Conservation (phyloP, 2,329 filamentous ascomycete species). For the Colletotrichum graminicola region DNA sequence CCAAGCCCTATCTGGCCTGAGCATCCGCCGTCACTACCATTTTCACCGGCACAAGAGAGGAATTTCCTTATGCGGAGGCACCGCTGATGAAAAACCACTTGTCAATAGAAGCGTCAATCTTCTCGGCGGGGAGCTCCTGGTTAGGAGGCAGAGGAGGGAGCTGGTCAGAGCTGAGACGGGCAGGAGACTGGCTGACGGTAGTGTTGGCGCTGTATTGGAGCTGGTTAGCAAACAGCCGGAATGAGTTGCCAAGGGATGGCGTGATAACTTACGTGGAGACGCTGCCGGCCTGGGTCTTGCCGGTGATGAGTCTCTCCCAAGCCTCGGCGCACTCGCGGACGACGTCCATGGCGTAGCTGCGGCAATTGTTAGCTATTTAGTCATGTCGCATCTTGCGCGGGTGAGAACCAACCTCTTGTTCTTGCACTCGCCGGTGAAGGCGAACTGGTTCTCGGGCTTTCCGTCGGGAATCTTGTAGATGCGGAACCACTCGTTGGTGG, state of each 20-base stretch:
- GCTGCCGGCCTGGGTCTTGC: conserved; percentile 83
- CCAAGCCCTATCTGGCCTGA: neutral
- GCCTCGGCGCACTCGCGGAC: conserved; percentile 96
- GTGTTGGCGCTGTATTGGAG: conserved; percentile 78
- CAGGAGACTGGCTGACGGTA: conserved; percentile 78
- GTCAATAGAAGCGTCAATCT: conserved; percentile 96
- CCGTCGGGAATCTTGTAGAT: conserved; percentile 99
- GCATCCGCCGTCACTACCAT: conserved; percentile 9
- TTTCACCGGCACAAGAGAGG: conserved; percentile 4
- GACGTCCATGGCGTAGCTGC: conserved; percentile 91
- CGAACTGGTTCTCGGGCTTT: conserved; percentile 99
- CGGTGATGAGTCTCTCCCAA: conserved; percentile 95
- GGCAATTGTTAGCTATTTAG: conserved; percentile 22
- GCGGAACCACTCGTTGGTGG: conserved; percentile 99
- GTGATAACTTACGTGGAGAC: conserved; percentile 79
- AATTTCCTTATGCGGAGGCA: conserved; percentile 77
- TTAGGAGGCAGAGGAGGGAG: conserved; percentile 82
- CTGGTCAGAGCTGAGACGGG: conserved; percentile 76
- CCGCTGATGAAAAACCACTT: conserved; percentile 99
- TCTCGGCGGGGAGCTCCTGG: conserved; percentile 85
- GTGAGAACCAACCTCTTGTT: conserved; percentile 83
- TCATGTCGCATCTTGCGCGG: neutral
- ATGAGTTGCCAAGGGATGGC: conserved; percentile 35
- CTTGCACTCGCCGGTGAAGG: conserved; percentile 99
- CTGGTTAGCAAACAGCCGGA: conserved; percentile 48